Base-by-base conservation (phyloP, 2,329 filamentous ascomycete species). In the Exophiala bonariae region DNA sequence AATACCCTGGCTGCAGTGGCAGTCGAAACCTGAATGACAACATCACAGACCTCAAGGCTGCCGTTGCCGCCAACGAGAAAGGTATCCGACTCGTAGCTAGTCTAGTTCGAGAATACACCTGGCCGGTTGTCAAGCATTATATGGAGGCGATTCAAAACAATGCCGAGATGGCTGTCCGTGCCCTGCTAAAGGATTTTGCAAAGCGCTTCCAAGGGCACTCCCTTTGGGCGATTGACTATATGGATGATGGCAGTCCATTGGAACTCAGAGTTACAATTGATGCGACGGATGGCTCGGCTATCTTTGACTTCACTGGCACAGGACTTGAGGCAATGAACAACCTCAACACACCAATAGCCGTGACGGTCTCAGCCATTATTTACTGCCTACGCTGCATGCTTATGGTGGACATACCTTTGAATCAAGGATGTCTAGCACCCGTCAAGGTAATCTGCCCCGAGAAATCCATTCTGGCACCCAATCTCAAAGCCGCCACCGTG, bases 31-130 rank as follows among this genome's bases (percentile, higher is more conserved):
- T 74, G 11, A 54, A 57, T 2, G 72, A 75, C 36, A 75, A 75
- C 39, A 58, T 75, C 4, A 66, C 69, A 2, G 71, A 74, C 38
- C 55, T 74, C 2, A 73, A 74, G 33, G 72, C 72, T 0, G 67
- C 71, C 36, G 67, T 70, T 0, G 70, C 71, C 0, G 67, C 72
- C 0, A 74, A 75, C 26, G 63, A 68, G 30, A 66, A 66, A 7
- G 72, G 72, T 3, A 65, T 63, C 14, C 50, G 54, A 3, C 55
- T 73, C 7, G 61, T 73, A 9, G 54, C 59, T 8, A 59, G 50
- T 1, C 47, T 72, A 2, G 65, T 71, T 17, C 36, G 58, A 2
- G 69, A 72, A 33, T 64, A 64, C 34, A 60, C 56, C 1, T 55
- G 62, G 9, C 51, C 57, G 3, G 60, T 61, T 1, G 68, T 71